Percentiles rank a stretch among this genome's conserved stretches.
These are phyloP conservation scores for Pisolithus marmoratus DNA, from an alignment of 768 basidiomycete genomes.

Conservation along the genomic window DNA sequence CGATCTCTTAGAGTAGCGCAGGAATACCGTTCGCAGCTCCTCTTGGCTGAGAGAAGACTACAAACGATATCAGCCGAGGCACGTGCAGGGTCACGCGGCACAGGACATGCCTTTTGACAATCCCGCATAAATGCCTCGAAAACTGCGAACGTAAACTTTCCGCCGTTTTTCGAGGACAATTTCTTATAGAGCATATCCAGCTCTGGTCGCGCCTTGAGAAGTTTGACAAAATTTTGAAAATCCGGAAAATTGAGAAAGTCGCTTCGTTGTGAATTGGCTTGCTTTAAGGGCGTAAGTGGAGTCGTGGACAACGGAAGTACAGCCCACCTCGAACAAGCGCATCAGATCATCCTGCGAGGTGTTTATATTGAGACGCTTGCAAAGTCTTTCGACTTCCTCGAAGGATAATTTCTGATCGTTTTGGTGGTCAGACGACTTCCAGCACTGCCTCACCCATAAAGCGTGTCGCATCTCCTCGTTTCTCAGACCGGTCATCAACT, in stretches of 20 bases:
- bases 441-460: slow-evolving; percentile 78
- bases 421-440: slow-evolving; percentile 65
- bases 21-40: slow-evolving; percentile 33
- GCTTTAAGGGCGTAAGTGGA: slow-evolving; percentile 32
- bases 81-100: background rate
- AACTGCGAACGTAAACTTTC: slow-evolving; percentile 29
- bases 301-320: background rate
- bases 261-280: slow-evolving; percentile 51
- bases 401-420: slow-evolving; percentile 62
- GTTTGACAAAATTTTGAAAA: slow-evolving; percentile 78
- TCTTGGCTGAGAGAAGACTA: slow-evolving; percentile 32
- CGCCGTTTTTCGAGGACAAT: slow-evolving; percentile 27
- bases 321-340: slow-evolving; percentile 51
- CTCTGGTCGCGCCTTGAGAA: slow-evolving; percentile 79
- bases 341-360: slow-evolving; percentile 47
- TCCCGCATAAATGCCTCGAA: slow-evolving; percentile 50
- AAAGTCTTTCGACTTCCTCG: slow-evolving; percentile 66
- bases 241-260: slow-evolving; percentile 69
- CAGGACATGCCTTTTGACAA: slow-evolving; percentile 41
- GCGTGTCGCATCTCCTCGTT: slow-evolving; percentile 57
- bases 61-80: slow-evolving; percentile 7
- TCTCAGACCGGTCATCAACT: slow-evolving; percentile 64
- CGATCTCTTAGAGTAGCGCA: slow-evolving; percentile 26
- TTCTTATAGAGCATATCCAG: slow-evolving; percentile 58
- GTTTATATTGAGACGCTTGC: slow-evolving; percentile 64